A percentile compares a stretch with the other conserved stretches of the same genome.
Conservation (phyloP, 768 basidiomycete species). For the Gyrodon lividus region DNA sequence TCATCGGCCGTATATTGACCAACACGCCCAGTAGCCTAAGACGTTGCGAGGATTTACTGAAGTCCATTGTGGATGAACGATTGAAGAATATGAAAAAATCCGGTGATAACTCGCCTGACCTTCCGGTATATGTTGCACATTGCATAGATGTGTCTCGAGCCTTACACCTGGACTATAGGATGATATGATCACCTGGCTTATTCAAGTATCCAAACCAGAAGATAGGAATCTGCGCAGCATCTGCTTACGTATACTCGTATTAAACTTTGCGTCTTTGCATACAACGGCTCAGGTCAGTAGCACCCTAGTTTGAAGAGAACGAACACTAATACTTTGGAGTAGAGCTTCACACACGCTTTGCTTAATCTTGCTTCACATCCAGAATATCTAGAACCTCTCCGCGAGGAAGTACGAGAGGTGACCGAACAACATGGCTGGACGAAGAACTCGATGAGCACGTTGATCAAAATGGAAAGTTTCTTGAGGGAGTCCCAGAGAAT, state of each 20-base stretch:
- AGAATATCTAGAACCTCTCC: conserved; percentile 37
- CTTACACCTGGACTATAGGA: conserved; percentile 24
- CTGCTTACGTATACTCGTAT: conserved; percentile 33
- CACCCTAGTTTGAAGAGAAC: not conserved
- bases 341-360: conserved; percentile 39
- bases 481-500: conserved; percentile 41
- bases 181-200: conserved; percentile 43
- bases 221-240: conserved; percentile 28
- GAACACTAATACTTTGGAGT: conserved; percentile 4
- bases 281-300: conserved; percentile 32
- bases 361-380: conserved; percentile 41
- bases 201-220: conserved; percentile 31
- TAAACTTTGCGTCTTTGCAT: conserved; percentile 41
- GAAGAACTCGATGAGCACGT: conserved; percentile 31
- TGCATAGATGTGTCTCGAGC: conserved; percentile 1
- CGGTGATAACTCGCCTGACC: conserved; percentile 27
- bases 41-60: conserved; percentile 29
- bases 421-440: conserved; percentile 33
- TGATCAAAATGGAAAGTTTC: conserved; percentile 44
- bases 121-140: conserved; percentile 31
- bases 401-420: conserved; percentile 38
- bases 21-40: conserved; percentile 32
- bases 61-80: conserved; percentile 35
- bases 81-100: conserved; percentile 21
- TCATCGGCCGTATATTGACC: conserved; percentile 33